A percentile compares a stretch with the other conserved stretches of the same genome.
Conservation (phyloP, 305 asterid species). For the Solanum hybrid region DNA sequence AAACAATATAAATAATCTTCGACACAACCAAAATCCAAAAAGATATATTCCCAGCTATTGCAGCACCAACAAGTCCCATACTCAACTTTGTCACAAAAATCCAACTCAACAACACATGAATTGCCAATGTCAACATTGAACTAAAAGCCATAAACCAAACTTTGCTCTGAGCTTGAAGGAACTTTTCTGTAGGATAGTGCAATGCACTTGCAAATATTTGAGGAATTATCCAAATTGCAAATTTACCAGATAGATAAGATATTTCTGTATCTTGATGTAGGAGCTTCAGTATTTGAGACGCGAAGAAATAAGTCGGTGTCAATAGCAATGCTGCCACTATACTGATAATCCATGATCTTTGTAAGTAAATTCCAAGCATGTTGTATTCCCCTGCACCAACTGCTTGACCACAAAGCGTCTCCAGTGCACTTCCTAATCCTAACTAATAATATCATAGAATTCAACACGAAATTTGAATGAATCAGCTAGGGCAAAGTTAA, state of each 20-base stretch:
- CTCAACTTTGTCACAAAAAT: conserved; percentile 15
- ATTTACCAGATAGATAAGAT: conserved; percentile 23
- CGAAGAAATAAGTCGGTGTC: conserved; percentile 12
- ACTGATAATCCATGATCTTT: conserved; percentile 24
- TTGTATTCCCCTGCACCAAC: conserved; percentile 24
- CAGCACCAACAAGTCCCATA: conserved; percentile 25
- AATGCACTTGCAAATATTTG: conserved; percentile 18
- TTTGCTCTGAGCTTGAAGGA: conserved; percentile 24
- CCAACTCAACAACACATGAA: conserved; percentile 25
- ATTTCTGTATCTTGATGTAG: conserved; percentile 10
- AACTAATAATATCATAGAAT: conserved; percentile 6
- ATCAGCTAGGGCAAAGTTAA: neutral
- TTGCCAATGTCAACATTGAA: conserved; percentile 12
- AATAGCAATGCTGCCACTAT: conserved; percentile 5
- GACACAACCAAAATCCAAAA: conserved; percentile 12
- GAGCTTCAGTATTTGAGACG: conserved; percentile 5
- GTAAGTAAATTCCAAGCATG: conserved; percentile 28
- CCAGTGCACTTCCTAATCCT: conserved; percentile 31
- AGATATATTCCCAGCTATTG: conserved; percentile 22
- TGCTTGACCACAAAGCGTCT: conserved; percentile 32
- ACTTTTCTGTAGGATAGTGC: conserved; percentile 21
- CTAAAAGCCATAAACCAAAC: conserved; percentile 23
- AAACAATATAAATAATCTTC: conserved; percentile 8
- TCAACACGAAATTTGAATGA: neutral
- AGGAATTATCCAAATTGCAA: conserved; percentile 18